phyloP scores from a whole-genome alignment of 2,329 filamentous ascomycete species.

The Sclerotinia borealis region DNA sequence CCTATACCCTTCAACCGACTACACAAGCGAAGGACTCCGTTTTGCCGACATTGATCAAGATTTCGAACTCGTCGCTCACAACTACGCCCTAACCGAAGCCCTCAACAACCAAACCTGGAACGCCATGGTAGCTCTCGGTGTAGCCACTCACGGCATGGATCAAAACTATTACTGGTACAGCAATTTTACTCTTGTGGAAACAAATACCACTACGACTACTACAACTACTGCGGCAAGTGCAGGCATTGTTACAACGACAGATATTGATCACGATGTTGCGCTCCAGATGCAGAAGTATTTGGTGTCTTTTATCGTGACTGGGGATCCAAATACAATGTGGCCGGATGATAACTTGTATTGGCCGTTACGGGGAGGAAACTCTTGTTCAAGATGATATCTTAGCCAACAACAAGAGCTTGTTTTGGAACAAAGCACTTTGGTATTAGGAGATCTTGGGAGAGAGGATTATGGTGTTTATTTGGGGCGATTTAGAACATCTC shows the following conservation, averaged over 20 bases:
- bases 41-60: constrained; percentile 35
- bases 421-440: constrained; percentile 3
- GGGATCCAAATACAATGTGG: constrained; percentile 22
- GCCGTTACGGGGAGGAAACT: background rate
- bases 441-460: background rate
- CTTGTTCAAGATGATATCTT: background rate
- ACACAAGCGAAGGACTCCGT: constrained; percentile 33
- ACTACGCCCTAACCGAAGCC: constrained; percentile 33
- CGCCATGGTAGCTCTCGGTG: constrained; percentile 30
- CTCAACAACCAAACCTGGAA: constrained; percentile 36
- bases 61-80: constrained; percentile 33
- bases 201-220: constrained; percentile 14
- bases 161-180: constrained; percentile 35
- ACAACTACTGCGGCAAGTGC: constrained; percentile 12
- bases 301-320: constrained; percentile 32
- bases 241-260: constrained; percentile 21
- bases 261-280: constrained; percentile 27
- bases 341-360: background rate
- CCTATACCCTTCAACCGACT: constrained; percentile 33
- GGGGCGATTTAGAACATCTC: background rate
- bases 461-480: background rate
- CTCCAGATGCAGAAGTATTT: constrained; percentile 36
- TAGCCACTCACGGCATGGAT: constrained; percentile 34
- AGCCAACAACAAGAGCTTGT: background rate
- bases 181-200: constrained; percentile 24